A percentile compares a stretch with the other conserved stretches of the same genome.
Evolutionary conservation across 2,329 filamentous ascomycete species (phyloP).

Genomic region (Pestalotiopsis sp.): DNA sequence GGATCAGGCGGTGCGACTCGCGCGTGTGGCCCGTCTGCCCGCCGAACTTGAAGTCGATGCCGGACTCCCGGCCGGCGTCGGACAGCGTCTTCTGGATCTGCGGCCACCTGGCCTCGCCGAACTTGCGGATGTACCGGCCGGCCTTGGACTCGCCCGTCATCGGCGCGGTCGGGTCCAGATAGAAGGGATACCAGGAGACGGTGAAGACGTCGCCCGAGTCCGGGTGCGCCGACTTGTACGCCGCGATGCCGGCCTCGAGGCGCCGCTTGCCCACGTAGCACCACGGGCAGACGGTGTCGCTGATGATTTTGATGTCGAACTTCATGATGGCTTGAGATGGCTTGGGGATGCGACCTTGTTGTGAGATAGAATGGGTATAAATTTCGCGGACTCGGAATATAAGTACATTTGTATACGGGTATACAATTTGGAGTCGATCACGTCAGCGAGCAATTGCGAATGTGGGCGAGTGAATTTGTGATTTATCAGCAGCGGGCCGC

Average conservation of each 20-base stretch:
- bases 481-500: conserved; percentile 5
- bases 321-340: conserved; percentile 51
- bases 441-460: neutral
- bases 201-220: conserved; percentile 61
- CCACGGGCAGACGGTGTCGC: conserved; percentile 67
- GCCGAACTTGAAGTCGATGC: conserved; percentile 65
- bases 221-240: conserved; percentile 54
- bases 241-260: conserved; percentile 60
- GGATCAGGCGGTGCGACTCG: conserved; percentile 65
- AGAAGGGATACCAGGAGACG: conserved; percentile 66
- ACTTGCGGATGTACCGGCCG: conserved; percentile 55
- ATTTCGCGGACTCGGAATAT: neutral
- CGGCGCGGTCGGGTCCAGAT: conserved; percentile 63
- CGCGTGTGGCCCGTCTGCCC: conserved; percentile 66
- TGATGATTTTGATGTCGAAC: conserved; percentile 66
- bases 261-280: conserved; percentile 69
- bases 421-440: neutral
- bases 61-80: conserved; percentile 53
- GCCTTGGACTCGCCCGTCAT: conserved; percentile 26
- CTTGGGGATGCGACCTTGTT: too few species aligned
- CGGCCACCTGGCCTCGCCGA: conserved; percentile 55
- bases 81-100: conserved; percentile 55
- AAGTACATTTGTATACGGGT: neutral
- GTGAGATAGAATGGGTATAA: too few species aligned
- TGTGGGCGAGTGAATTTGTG: neutral